These are phyloP conservation scores for Crucibulum laeve DNA, from an alignment of 768 basidiomycete genomes.

Conservation along the genomic window DNA sequence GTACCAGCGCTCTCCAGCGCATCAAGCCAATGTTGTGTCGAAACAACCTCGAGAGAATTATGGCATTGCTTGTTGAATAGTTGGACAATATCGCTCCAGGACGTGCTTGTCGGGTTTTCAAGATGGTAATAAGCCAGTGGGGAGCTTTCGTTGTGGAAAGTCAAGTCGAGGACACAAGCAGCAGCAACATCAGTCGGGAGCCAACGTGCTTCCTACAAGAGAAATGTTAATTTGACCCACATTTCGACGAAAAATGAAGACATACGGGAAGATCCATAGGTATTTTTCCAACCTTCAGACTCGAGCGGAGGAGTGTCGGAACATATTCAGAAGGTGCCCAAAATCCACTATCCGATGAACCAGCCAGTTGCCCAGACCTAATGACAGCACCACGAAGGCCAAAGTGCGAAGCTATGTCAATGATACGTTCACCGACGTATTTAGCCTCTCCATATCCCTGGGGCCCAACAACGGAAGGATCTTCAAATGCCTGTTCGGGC, in stretches of 20 bases:
- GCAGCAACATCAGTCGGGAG: constrained; percentile 7
- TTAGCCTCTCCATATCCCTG: constrained; percentile 7
- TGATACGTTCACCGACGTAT: constrained; percentile 6
- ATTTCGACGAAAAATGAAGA: background rate
- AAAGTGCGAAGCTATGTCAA: constrained; percentile 1
- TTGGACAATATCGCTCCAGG: constrained; percentile 3
- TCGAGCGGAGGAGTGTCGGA: constrained; percentile 6
- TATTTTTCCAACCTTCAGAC: constrained; percentile 5
- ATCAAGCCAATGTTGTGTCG: constrained; percentile 5
- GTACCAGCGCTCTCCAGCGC: constrained; percentile 2
- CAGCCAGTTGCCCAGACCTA: constrained; percentile 8
- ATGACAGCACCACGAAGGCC: constrained; percentile 7
- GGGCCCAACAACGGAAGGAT: constrained; percentile 1
- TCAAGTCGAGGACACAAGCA: constrained; percentile 5
- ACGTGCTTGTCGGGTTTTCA: constrained; percentile 7
- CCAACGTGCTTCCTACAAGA: constrained; percentile 5
- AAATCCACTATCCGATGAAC: constrained; percentile 6
- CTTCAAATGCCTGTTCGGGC: constrained; percentile 6
- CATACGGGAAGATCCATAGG: constrained; percentile 6
- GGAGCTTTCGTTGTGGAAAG: constrained; percentile 4
- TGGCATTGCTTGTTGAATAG: background rate
- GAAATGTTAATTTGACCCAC: background rate
- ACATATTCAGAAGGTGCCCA: constrained; percentile 10
- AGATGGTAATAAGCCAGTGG: constrained; percentile 7
- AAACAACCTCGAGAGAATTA: constrained; percentile 1